A percentile compares a stretch with the other conserved stretches of the same genome.
phyloP scores from a whole-genome alignment of 2,329 filamentous ascomycete genomes.

The Albifimbria verrucaria region DNA sequence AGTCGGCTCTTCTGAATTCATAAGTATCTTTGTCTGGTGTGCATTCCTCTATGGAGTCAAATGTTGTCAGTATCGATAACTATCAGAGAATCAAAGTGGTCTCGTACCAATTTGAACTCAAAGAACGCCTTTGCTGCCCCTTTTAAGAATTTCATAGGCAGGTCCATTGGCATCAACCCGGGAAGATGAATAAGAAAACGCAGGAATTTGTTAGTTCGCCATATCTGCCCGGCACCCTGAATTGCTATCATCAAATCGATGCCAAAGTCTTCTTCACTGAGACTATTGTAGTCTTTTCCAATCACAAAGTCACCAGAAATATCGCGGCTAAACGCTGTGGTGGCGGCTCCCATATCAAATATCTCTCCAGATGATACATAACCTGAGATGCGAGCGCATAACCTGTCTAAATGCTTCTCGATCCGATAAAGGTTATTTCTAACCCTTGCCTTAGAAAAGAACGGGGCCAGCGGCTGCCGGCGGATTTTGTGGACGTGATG shows the following conservation, averaged over 20 bases:
- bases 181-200: constrained; percentile 3
- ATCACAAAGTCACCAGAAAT: constrained; percentile 12
- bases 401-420: not conserved
- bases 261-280: constrained; percentile 12
- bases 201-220: constrained; percentile 7
- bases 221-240: constrained; percentile 8
- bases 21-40: not conserved
- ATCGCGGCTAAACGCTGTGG: constrained; percentile 11
- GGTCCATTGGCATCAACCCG: constrained; percentile 14
- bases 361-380: not conserved
- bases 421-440: not conserved
- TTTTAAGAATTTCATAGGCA: not conserved
- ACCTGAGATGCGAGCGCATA: not conserved
- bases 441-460: not conserved
- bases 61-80: not conserved
- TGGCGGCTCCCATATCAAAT: constrained; percentile 12
- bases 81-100: not conserved
- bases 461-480: not conserved
- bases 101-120: not conserved
- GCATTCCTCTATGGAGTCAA: not conserved
- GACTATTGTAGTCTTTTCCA: constrained; percentile 9
- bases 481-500: not conserved
- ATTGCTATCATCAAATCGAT: constrained; percentile 2
- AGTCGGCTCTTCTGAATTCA: not conserved
- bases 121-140: not conserved